phyloP scores from a whole-genome alignment of 495 filamentous ascomycete species.

The Apodospora peruviana region DNA sequence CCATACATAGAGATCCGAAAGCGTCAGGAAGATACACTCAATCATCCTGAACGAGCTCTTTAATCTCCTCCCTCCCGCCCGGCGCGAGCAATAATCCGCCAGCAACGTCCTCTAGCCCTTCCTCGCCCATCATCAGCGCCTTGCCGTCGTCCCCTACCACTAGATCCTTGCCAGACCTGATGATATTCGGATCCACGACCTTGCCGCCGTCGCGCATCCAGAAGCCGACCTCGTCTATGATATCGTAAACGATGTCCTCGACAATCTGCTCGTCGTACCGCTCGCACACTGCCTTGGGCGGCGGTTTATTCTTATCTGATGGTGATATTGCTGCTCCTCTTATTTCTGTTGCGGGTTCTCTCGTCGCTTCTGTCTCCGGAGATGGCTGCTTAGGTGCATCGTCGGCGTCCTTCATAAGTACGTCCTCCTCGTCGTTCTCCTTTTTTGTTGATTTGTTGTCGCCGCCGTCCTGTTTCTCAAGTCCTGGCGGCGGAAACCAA shows the following conservation, averaged over 20 bases:
- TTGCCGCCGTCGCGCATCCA: slow-evolving; percentile 59
- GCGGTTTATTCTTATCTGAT: slow-evolving; percentile 23
- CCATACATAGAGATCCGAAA: no score
- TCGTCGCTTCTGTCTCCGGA: slow-evolving; percentile 5
- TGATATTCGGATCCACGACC: no score
- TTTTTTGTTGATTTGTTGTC: slow-evolving; percentile 4
- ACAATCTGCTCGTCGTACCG: slow-evolving; percentile 91
- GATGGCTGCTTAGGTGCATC: slow-evolving; percentile 9
- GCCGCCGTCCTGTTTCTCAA: no score
- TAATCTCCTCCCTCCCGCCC: slow-evolving; percentile 48
- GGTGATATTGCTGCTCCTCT: background rate
- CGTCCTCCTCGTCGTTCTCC: slow-evolving; percentile 29
- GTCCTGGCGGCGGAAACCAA: slow-evolving; percentile 73
- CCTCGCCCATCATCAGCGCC: no score
- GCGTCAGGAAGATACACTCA: no score
- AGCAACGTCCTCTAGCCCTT: no score
- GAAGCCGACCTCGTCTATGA: slow-evolving; percentile 87
- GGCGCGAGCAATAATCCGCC: slow-evolving; percentile 32
- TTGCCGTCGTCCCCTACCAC: slow-evolving; percentile 35
- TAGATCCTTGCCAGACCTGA: slow-evolving; percentile 29
- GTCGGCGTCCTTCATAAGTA: slow-evolving; percentile 47
- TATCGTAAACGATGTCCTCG: slow-evolving; percentile 87
- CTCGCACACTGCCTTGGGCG: slow-evolving; percentile 65
- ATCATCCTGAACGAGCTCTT: slow-evolving; percentile 60
- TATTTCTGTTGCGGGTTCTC: no score